Base-by-base conservation (phyloP, 2,329 filamentous ascomycete genomes). In the Xylariaceae sp. region DNA sequence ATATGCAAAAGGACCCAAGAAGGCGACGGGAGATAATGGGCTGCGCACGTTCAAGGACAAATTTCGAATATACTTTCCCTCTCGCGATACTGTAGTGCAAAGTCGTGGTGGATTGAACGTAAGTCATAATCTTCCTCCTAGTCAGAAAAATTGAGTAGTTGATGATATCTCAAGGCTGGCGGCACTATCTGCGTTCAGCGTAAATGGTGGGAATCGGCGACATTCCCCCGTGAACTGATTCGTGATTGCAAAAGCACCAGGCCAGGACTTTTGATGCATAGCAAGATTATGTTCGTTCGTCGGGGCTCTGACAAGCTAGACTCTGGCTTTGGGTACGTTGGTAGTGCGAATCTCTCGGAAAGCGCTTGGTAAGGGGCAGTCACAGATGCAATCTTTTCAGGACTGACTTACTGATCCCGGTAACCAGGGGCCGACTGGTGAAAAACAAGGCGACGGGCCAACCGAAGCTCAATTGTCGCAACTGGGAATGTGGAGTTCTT, bases 401-500 rank as follows among this genome's bases (percentile, higher is more conserved):
- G 13, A 32, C 30, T 32, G 13, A 6, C 30, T n/a, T n/a, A n/a
- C 13, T 32, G 30, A 32, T n/a, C 16, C 13, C 30, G 7, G 11
- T 35, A 11, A 41, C 15, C 48, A 88, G 85, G 91, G 93, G 91
- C 17, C 81, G 81, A 35, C 65, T 95, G 22, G 78, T 83, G 40
- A 81, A 82, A 55, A 84, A 94, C 54, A 80, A 76, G 51, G 65
- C 62, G 7, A 84, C 79, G 2, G 83, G 83, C 47, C 65, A 77
- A 47, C 78, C 81, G 11, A 95, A 89, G 62, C 72, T 97, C 48
- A 89, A 78, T 48, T 89, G 86, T 63, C 81, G 87, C 41, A 98
- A 97, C 62, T 97, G 91, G 90, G 93, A 97, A 66, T 95, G 89
- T 58, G 93, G 93, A 28, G 87, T 98, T 1, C 54, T 97, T 18